A percentile compares a stretch with the other conserved stretches of the same genome.
phyloP scores from a whole-genome alignment of 2,329 filamentous ascomycete species.

The Fusarium nematophilum region DNA sequence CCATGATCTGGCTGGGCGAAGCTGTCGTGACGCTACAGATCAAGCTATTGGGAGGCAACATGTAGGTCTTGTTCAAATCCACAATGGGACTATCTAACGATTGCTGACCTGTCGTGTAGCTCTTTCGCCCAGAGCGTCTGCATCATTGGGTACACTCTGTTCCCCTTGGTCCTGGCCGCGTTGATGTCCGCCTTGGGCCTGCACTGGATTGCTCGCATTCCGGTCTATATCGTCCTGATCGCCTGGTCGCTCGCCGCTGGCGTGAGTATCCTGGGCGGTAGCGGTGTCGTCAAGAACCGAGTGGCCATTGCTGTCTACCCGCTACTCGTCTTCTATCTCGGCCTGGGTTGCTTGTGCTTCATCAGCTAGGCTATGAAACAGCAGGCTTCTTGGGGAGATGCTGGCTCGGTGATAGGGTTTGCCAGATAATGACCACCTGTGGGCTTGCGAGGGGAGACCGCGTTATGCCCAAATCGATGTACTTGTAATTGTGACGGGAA shows the following conservation, averaged over 20 bases:
- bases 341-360: conserved; percentile 94
- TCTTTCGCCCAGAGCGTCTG: conserved; percentile 98
- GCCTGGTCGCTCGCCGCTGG: conserved; percentile 95
- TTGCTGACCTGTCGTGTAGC: conserved; percentile 59
- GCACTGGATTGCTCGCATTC: conserved; percentile 84
- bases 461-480: conserved; percentile 28
- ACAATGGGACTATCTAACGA: background rate
- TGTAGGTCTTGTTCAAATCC: conserved; percentile 70
- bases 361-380: conserved; percentile 74
- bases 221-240: conserved; percentile 88
- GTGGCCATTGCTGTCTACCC: conserved; percentile 96
- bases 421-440: conserved; percentile 3
- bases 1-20: conserved; percentile 96
- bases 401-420: background rate
- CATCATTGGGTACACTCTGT: conserved; percentile 98
- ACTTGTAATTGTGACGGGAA: conserved; percentile 30
- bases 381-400: background rate
- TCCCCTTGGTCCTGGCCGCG: conserved; percentile 93
- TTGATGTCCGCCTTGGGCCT: conserved; percentile 86
- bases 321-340: conserved; percentile 93
- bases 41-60: conserved; percentile 94
- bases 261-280: conserved; percentile 94
- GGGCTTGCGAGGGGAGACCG: conserved; percentile 2
- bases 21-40: conserved; percentile 98
- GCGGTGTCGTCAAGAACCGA: conserved; percentile 93